Evolutionary conservation across 176 grass and related monocot genomes (phyloP).

Genomic region (Oryza officinalis): DNA sequence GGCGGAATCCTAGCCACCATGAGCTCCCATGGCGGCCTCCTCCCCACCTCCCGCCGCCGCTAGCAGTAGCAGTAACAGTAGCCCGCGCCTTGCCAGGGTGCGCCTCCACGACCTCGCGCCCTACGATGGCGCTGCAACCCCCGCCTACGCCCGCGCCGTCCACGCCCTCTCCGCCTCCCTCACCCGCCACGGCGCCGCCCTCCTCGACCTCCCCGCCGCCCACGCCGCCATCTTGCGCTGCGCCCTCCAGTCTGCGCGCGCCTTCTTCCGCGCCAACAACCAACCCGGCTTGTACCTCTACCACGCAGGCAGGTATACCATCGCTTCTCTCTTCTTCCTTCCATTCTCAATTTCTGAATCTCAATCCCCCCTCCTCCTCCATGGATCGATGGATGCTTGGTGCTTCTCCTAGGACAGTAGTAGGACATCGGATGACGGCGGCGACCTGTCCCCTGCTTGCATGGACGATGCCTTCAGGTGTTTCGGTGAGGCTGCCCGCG

Average conservation of each 20-base stretch:
- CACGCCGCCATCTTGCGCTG: constrained; percentile 64
- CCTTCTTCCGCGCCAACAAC: constrained; percentile 51
- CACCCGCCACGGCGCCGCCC: constrained; percentile 60
- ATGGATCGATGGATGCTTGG: too few relatives aligned
- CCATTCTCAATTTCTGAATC: background rate
- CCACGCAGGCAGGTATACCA: constrained; percentile 61
- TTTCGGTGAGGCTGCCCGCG: constrained; percentile 69
- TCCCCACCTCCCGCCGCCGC: background rate
- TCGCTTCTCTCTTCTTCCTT: background rate
- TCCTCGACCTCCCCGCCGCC: constrained; percentile 52
- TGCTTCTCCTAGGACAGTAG: constrained; percentile 10
- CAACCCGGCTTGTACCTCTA: constrained; percentile 46
- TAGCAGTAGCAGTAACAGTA: background rate
- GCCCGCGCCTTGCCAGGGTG: constrained; percentile 40
- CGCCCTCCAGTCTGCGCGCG: constrained; percentile 64
- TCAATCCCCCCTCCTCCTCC: too few relatives aligned
- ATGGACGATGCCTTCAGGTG: constrained; percentile 74
- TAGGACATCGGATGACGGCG: constrained; percentile 62
- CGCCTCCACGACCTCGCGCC: constrained; percentile 58
- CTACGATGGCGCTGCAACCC: constrained; percentile 50
- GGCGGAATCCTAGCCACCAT: constrained; percentile 11
- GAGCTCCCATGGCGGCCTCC: constrained; percentile 8
- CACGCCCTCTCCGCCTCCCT: constrained; percentile 57
- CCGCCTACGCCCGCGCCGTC: constrained; percentile 44
- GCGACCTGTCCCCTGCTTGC: constrained; percentile 69